Conservation (phyloP, 495 filamentous ascomycete genomes). For the Aspergillus coremiiformis region DNA sequence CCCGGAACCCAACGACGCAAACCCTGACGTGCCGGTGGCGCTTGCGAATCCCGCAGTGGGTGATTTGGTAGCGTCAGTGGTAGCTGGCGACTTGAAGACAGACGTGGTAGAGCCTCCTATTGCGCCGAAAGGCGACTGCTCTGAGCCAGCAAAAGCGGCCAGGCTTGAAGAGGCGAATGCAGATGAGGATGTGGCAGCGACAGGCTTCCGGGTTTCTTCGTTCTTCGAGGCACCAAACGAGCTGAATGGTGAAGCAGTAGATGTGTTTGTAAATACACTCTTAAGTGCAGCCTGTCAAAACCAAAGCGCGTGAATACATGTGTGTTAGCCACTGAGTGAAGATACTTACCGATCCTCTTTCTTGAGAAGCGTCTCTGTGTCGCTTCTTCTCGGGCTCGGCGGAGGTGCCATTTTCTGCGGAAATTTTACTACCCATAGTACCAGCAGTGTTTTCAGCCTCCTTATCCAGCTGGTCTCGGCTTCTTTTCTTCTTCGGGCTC, state of each 20-base stretch:
- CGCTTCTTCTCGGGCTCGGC: slow-evolving; percentile 41
- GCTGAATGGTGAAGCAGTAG: slow-evolving; percentile 45
- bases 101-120: slow-evolving; percentile 37
- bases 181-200: slow-evolving; percentile 37
- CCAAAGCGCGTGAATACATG: not conserved
- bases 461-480: slow-evolving; percentile 44
- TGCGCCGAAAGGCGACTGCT: slow-evolving; percentile 51
- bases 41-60: slow-evolving; percentile 29
- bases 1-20: slow-evolving; percentile 30
- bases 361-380: slow-evolving; percentile 39
- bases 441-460: slow-evolving; percentile 19
- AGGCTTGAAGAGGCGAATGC: slow-evolving; percentile 49
- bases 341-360: slow-evolving; percentile 20
- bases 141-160: slow-evolving; percentile 44
- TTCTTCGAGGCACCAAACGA: slow-evolving; percentile 27
- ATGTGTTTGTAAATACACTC: slow-evolving; percentile 48
- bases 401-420: slow-evolving; percentile 9
- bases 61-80: slow-evolving; percentile 14
- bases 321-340: not conserved
- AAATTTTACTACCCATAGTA: slow-evolving; percentile 19
- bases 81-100: slow-evolving; percentile 28
- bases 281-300: slow-evolving; percentile 29
- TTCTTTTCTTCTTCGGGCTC: slow-evolving; percentile 46
- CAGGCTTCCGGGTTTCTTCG: slow-evolving; percentile 14
- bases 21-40: slow-evolving; percentile 24